phyloP scores from a whole-genome alignment of 345 rosid genomes.

The Sonneratia alba region DNA sequence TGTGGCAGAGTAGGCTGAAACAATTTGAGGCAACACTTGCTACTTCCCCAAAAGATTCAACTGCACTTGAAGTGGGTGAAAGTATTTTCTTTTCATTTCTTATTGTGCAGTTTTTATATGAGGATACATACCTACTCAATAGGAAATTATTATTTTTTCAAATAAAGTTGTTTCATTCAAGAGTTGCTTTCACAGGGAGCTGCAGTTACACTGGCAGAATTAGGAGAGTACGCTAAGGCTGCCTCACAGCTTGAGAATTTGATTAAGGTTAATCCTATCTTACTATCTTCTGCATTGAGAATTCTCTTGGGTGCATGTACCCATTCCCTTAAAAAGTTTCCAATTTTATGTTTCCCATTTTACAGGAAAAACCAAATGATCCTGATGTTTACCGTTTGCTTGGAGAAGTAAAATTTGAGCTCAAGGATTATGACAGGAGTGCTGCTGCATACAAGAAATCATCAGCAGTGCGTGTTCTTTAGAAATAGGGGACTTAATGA shows the following conservation, averaged over 20 bases:
- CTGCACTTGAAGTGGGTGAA: conserved; percentile 76
- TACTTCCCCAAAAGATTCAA: conserved; percentile 53
- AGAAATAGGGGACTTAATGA: not conserved
- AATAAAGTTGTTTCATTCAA: conserved; percentile 17
- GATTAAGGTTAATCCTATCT: conserved; percentile 50
- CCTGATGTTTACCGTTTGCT: conserved; percentile 82
- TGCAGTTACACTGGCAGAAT: conserved; percentile 70
- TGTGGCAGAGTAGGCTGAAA: conserved; percentile 63
- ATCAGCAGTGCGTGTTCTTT: not conserved
- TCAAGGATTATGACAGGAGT: conserved; percentile 86
- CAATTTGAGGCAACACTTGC: conserved; percentile 54
- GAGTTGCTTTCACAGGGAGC: conserved; percentile 58
- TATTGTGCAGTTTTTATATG: not conserved
- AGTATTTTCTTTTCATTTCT: not conserved
- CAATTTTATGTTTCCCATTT: conserved; percentile 5
- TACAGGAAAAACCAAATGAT: conserved; percentile 67
- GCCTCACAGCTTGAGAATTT: conserved; percentile 59
- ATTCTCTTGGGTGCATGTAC: conserved; percentile 8
- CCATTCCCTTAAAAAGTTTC: not conserved
- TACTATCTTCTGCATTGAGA: conserved; percentile 6
- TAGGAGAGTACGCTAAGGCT: conserved; percentile 74
- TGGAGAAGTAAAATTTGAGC: conserved; percentile 85
- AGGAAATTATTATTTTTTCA: not conserved
- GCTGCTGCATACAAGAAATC: conserved; percentile 65
- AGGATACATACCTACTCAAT: not conserved